Evolutionary conservation across 1,284 basidiomycete species (phyloP).

Genomic region (Leccinum solheimii): DNA sequence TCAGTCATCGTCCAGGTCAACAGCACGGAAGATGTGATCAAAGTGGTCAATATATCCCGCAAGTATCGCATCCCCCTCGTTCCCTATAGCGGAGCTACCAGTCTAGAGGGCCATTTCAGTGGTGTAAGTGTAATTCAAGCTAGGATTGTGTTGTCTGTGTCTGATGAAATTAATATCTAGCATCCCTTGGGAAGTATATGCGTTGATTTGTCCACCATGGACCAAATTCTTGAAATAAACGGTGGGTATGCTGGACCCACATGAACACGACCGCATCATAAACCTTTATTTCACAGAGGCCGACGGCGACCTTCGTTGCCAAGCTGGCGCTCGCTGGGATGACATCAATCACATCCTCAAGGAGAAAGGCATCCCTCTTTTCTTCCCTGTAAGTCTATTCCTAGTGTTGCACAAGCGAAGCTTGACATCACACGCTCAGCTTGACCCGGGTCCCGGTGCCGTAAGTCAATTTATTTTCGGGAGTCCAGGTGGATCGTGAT

Average conservation of each 20-base stretch:
- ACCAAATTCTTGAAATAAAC: conserved; percentile 56
- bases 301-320: conserved; percentile 75
- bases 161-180: conserved; percentile 27
- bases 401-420: not conserved
- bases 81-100: conserved; percentile 63
- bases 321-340: conserved; percentile 87
- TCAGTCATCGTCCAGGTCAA: conserved; percentile 55
- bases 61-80: conserved; percentile 56
- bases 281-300: conserved; percentile 38
- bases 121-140: conserved; percentile 33
- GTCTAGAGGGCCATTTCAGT: conserved; percentile 51
- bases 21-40: conserved; percentile 59
- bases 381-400: conserved; percentile 60
- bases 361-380: conserved; percentile 65
- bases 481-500: conserved; percentile 10
- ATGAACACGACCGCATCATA: not conserved
- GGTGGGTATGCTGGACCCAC: conserved; percentile 28
- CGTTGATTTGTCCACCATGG: conserved; percentile 65
- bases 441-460: conserved; percentile 55
- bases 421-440: conserved; percentile 32
- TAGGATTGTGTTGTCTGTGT: not conserved
- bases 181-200: conserved; percentile 61
- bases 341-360: conserved; percentile 79
- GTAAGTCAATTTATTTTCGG: conserved; percentile 33
- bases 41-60: conserved; percentile 56